Base-by-base conservation (phyloP, 352 stramenopile species). In the Nothophytophthora sp. region DNA sequence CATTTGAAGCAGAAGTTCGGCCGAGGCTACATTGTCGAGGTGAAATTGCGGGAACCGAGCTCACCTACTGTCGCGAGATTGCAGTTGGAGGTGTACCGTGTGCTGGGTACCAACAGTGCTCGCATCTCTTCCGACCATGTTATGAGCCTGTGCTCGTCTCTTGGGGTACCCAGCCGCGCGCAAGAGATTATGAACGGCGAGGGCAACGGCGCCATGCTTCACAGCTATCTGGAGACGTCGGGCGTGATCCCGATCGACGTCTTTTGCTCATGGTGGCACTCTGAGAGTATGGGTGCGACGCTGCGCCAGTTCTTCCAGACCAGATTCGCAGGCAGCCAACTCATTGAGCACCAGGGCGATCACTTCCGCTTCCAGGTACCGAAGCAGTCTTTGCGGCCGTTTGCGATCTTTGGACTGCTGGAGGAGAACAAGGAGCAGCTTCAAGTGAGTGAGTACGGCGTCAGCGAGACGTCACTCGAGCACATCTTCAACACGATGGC, bases 1-100 rank as follows among this genome's bases (percentile, higher is more conserved):
- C 92, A 98, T 52, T 63, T 99, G 34, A 99, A 99, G 77, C 87
- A 83, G 42, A 97, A 97, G 51, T 99, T 98, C 60, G 97, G 96
- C 10, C 76, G 88, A 46, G 96, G 96, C 0, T 99, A 94, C 64
- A 92, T 96, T 18, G 70, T 99, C 11, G 88, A 98, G 35, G 70
- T 88, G 2, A 88, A 86, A 33, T 47, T 91, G 2, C 44, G 52
- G 6, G 59, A 78, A 18, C 76, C 71, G 18, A 55, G 35, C 7
- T 11, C 46, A 13, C 55, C 47, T 13, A 25, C 46, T 39, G 35
- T 70, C 15, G 50, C 30, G 28, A 50, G 73, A 9, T 46, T 72
- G 38, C 59, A 76, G 18, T 28, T 57, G 15, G 56, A 71, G 11
- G 50, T 67, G 30, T 58, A 60, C 42, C 49, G 50, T 20, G 49